Evolutionary conservation across 2,329 filamentous ascomycete species (phyloP).

Genomic region (Fusarium sp.): DNA sequence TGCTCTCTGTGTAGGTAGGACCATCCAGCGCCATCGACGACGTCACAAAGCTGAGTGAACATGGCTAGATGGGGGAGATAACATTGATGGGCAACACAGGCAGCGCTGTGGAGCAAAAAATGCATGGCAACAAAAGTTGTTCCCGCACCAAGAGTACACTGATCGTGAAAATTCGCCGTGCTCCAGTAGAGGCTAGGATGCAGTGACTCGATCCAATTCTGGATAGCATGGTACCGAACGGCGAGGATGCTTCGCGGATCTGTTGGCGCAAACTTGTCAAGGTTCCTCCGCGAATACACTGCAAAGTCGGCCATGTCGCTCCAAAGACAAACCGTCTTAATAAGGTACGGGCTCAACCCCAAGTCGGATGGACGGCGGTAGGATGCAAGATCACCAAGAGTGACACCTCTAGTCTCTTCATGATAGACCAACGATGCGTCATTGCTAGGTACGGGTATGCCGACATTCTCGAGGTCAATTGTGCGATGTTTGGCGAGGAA

Average conservation of each 20-base stretch:
- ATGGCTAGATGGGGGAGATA: slow-evolving; percentile 39
- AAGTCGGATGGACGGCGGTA: neutral
- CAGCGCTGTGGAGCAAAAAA: slow-evolving; percentile 35
- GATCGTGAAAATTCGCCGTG: neutral
- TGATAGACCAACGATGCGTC: neutral
- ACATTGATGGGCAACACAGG: slow-evolving; percentile 40
- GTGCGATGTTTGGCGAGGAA: neutral
- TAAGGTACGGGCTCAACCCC: neutral
- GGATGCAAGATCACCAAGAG: neutral
- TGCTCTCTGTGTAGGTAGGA: slow-evolving; percentile 36
- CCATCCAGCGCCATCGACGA: slow-evolving; percentile 39
- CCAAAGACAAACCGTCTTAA: neutral
- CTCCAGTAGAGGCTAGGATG: neutral
- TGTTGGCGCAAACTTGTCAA: neutral
- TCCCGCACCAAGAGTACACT: slow-evolving; percentile 26
- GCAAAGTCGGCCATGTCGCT: neutral
- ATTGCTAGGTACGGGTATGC: neutral
- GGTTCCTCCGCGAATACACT: neutral
- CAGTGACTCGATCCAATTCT: neutral
- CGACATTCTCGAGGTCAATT: neutral
- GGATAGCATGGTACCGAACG: neutral
- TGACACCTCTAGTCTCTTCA: neutral
- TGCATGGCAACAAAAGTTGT: slow-evolving; percentile 39
- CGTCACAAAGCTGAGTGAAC: slow-evolving; percentile 31
- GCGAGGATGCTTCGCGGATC: neutral